A percentile compares a stretch with the other conserved stretches of the same genome.
These are phyloP conservation scores for Neurospora sp. DNA, from an alignment of 495 filamentous ascomycete genomes.

Conservation along the genomic window DNA sequence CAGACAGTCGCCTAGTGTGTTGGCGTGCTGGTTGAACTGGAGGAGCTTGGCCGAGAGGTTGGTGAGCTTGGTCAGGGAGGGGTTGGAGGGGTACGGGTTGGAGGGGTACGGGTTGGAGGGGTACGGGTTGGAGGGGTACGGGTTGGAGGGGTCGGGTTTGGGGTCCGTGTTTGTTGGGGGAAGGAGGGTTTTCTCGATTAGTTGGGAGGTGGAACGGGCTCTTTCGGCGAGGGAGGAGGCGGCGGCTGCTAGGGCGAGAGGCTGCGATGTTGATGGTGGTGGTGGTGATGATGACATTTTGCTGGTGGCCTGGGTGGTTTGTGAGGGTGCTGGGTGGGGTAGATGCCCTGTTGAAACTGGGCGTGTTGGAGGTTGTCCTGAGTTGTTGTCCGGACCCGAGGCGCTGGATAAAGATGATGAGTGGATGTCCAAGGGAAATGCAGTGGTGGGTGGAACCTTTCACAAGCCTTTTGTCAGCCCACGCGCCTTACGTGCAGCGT, in stretches of 20 bases:
- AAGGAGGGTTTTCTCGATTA: neutral
- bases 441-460: neutral
- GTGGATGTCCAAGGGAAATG: neutral
- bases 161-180: neutral
- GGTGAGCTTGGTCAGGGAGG: neutral
- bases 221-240: neutral
- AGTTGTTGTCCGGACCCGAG: neutral
- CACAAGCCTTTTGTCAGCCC: neutral
- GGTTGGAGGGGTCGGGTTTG: neutral
- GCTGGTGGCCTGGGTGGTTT: neutral
- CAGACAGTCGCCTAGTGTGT: slow-evolving; percentile 1
- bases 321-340: too few species aligned
- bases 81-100: neutral
- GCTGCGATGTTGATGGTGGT: neutral
- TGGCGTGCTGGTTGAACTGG: slow-evolving; percentile 3
- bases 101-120: neutral
- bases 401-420: neutral
- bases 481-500: neutral
- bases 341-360: too few species aligned
- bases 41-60: slow-evolving; percentile 1
- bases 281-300: neutral
- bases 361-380: too few species aligned
- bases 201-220: neutral
- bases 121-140: neutral
- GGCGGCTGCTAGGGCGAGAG: neutral